Evolutionary conservation across 2,329 filamentous ascomycete genomes (phyloP), one percentile per base, ranked within the genome.

Genomic region (Aspergillus pseudonomiae): DNA sequence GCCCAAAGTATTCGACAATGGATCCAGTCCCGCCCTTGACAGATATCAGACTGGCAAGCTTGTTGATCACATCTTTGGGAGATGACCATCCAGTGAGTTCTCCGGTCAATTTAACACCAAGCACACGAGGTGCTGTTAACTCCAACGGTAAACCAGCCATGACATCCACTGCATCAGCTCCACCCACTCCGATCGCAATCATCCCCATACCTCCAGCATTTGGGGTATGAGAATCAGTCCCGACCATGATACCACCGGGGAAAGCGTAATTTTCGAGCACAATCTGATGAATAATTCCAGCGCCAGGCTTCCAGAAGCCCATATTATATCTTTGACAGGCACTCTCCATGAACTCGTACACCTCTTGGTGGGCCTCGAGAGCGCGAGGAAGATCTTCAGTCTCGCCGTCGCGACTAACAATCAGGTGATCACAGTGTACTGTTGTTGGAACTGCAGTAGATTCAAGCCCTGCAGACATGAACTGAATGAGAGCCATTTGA

Each of bases 231-330:
- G 93, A 97, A 81, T 98, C 94, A 72, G 94, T 98, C 80, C 95
- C 95, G 77, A 98, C 98, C 78, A 99, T 89, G 64, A 99, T 88
- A 88, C 91, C 94, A 87, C 95, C 95, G 69, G 95, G 95, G 90
- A 98, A 98, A 79, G 94, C 94, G 81, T 98, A 98, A 87, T 98
- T 98, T 85, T 99, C 95, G 63, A 98, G 88, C 68, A 98, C 83
- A 77, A 98, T 98, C 86, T 98, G 95, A 85, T 99, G 95, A 74
- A 99, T 99, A 80, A 98, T 99, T 86, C 95, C 95, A 78, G 94
- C 97, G 74, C 95, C 95, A 70, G 95, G 95, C 81, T 88, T 93
- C 95, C 95, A 99, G 90, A 98, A 98, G 85, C 95, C 95, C 80
- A 98, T 98, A 87, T 98, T 94, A 87, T 98, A 99, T 36, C 34